Evolutionary conservation across 2,329 filamentous ascomycete species (phyloP), one percentile per base, ranked within the genome.

Genomic region (Penicillium psychrosexuale): DNA sequence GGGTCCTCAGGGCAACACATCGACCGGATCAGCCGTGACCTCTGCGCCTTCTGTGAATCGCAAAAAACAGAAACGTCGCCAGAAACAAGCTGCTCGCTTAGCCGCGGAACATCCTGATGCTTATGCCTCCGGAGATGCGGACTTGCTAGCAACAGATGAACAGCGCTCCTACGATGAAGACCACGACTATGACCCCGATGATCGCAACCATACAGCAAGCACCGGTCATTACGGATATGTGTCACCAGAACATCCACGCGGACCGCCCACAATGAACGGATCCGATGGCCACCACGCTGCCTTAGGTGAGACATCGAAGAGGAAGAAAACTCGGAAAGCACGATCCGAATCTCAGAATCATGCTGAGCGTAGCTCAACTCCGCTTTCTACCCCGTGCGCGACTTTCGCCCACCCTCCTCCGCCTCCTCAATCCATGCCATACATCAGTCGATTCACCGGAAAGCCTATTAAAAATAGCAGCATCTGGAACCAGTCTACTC

Each of bases 401-500:
- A 70, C 74, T 53, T 68, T 72, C 51, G 68, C 70, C 31, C 68
- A 73, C 51, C 65, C 77, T 54, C 70, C 77, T 48, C 73, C 76
- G 45, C 72, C 72, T 13, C 75, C 77, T 40, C 72, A 76, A 47
- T 68, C 78, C 28, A 72, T 79, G 39, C 71, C 75, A 42, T 73
- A 74, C 43, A 68, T 72, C 24, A 66, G 76, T 53, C 73, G 75
- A 33, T 71, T 75, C 42, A 70, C 75, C 8, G 70, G 76, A 49
- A 77, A 77, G 58, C 71, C 79, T 63, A 83, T 84, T 48, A 87
- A 87, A 68, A 90, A 94, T 69, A 92, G 91, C 59, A 72, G 67
- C 73, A 96, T 99, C 74, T 99, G 94, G 94, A 97, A 97, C 70
- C 97, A 91, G 3, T 94, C 90, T 55, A 94, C 90, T 9, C 85